Evolutionary conservation across 768 basidiomycete genomes (phyloP).

Genomic region (Tricholoma sp.): DNA sequence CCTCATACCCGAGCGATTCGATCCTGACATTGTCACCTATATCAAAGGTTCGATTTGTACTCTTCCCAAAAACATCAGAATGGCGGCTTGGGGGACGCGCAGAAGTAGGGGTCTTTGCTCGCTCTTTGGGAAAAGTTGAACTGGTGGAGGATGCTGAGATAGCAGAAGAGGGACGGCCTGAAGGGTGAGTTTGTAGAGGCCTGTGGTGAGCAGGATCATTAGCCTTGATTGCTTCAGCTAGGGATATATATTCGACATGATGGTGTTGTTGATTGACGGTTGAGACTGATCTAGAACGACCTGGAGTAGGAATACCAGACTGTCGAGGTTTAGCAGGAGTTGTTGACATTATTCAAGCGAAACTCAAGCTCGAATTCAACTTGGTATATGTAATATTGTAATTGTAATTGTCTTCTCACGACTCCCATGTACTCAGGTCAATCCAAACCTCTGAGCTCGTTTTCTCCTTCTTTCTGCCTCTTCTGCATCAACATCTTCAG

Average conservation of each 20-base stretch:
- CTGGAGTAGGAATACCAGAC: conserved; percentile 60
- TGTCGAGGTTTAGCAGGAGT: conserved; percentile 39
- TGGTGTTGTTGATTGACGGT: conserved; percentile 33
- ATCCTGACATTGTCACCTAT: conserved; percentile 83
- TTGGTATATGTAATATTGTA: background rate
- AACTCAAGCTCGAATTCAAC: background rate
- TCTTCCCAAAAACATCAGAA: conserved; percentile 51
- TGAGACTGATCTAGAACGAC: conserved; percentile 65
- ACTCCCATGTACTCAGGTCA: conserved; percentile 6
- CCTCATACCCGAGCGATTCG: conserved; percentile 86
- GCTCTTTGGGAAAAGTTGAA: conserved; percentile 29
- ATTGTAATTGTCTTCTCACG: background rate
- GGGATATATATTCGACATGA: conserved; percentile 52
- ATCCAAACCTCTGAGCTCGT: conserved; percentile 61
- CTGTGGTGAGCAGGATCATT: conserved; percentile 74
- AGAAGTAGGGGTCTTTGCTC: conserved; percentile 49
- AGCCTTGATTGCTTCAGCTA: conserved; percentile 73
- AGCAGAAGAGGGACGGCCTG: conserved; percentile 48
- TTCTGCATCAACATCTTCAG: conserved; percentile 47
- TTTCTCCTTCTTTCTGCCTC: conserved; percentile 54
- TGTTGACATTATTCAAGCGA: conserved; percentile 25
- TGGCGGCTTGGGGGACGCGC: conserved; percentile 48
- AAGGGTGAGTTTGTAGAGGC: conserved; percentile 31
- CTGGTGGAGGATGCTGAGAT: conserved; percentile 44
- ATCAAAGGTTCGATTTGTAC: conserved; percentile 47